Evolutionary conservation across 345 rosid genomes (phyloP).

Genomic region (Acer saccharum): DNA sequence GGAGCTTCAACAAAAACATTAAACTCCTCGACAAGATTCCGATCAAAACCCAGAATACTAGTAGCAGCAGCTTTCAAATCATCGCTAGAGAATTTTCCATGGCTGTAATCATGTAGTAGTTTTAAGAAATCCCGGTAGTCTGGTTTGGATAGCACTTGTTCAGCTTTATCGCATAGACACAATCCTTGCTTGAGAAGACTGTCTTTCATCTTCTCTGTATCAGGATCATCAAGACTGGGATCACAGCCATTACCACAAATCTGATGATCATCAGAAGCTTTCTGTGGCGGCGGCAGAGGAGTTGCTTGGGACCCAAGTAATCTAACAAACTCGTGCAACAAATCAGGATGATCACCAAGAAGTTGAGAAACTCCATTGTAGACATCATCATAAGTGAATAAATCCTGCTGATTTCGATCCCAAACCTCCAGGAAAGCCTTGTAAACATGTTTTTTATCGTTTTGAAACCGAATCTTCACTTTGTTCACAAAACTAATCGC

Average conservation of each 20-base stretch:
- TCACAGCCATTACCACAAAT: background rate
- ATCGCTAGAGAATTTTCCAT: background rate
- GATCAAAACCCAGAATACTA: background rate
- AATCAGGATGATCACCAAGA: background rate
- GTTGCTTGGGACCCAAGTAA: background rate
- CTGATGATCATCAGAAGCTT: background rate
- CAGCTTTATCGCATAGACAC: background rate
- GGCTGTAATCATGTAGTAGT: background rate
- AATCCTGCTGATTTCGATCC: background rate
- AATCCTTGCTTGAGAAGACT: background rate
- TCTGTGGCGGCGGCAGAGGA: too few species aligned
- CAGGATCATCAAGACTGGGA: background rate
- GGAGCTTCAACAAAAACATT: background rate
- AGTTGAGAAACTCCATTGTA: background rate
- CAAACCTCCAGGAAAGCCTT: background rate
- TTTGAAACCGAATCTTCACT: slow-evolving; percentile 8
- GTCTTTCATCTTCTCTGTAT: background rate
- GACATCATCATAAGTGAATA: too few species aligned
- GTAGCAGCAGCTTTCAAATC: background rate
- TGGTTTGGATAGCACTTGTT: background rate
- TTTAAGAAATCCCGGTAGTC: background rate
- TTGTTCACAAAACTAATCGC: slow-evolving; percentile 6
- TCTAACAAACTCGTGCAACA: slow-evolving; percentile 2
- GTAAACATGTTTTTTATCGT: background rate
- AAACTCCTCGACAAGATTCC: background rate